Conservation (phyloP, 2,329 filamentous ascomycete species). For the Xylariaceae sp. region DNA sequence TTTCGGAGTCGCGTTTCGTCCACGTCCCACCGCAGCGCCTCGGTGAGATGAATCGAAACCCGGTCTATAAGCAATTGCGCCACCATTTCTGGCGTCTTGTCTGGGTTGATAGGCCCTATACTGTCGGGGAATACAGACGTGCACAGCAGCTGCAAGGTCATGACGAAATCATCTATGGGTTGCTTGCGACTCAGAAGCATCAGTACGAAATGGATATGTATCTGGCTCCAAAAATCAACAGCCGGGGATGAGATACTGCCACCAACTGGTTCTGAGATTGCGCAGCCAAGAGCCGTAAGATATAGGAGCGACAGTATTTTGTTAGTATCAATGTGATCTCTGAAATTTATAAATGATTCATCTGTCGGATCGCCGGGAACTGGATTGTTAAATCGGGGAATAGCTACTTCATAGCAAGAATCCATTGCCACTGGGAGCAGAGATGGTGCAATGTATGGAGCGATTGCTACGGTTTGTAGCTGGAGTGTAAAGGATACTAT, state of each 20-base stretch:
- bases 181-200: slow-evolving; percentile 73
- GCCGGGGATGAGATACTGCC: slow-evolving; percentile 39
- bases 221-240: slow-evolving; percentile 68
- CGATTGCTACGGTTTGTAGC: slow-evolving; percentile 63
- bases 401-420: slow-evolving; percentile 65
- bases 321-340: slow-evolving; percentile 64
- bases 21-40: slow-evolving; percentile 54
- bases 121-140: slow-evolving; percentile 68
- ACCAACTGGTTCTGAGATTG: slow-evolving; percentile 42
- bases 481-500: slow-evolving; percentile 69
- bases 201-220: slow-evolving; percentile 70
- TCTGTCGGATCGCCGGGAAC: slow-evolving; percentile 56
- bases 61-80: slow-evolving; percentile 63
- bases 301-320: slow-evolving; percentile 71
- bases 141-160: slow-evolving; percentile 68
- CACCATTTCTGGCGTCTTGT: slow-evolving; percentile 49
- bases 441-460: slow-evolving; percentile 62
- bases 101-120: slow-evolving; percentile 67
- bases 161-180: slow-evolving; percentile 64
- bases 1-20: slow-evolving; percentile 48
- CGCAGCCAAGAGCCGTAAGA: slow-evolving; percentile 65
- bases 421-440: slow-evolving; percentile 62
- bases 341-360: slow-evolving; percentile 51
- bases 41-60: slow-evolving; percentile 66
- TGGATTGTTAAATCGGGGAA: slow-evolving; percentile 58